Conservation (phyloP, 1,284 basidiomycete genomes). For the Omphalotus olearius region DNA sequence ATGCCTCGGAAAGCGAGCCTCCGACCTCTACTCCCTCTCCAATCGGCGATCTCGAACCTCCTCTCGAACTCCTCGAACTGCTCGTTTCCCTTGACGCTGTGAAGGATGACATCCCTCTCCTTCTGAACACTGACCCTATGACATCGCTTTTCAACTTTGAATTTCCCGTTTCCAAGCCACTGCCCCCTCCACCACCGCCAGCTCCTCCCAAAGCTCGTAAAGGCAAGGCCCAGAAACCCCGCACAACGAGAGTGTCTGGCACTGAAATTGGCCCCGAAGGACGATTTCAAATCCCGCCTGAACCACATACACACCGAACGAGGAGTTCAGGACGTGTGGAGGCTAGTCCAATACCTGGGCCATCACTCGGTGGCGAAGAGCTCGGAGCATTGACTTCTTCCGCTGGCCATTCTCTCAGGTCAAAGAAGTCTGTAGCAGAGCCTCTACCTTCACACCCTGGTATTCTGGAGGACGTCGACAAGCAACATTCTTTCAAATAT, state of each 20-base stretch:
- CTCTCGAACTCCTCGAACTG: conserved; percentile 49
- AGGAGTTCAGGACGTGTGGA: not conserved
- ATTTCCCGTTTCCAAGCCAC: conserved; percentile 49
- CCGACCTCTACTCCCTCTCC: conserved; percentile 8
- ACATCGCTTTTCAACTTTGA: conserved; percentile 66
- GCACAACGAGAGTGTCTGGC: not conserved
- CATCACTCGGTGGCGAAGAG: no score
- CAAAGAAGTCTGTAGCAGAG: conserved; percentile 23
- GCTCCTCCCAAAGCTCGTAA: conserved; percentile 28
- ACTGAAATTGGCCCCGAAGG: not conserved
- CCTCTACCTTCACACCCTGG: conserved; percentile 30
- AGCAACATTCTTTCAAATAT: conserved; percentile 71
- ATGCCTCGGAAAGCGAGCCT: not conserved
- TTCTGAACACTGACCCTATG: conserved; percentile 58
- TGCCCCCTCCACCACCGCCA: conserved; percentile 31
- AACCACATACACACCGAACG: conserved; percentile 6
- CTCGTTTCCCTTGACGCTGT: conserved; percentile 50
- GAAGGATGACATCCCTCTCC: conserved; percentile 44
- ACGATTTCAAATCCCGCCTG: not conserved
- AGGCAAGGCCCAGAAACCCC: conserved; percentile 8
- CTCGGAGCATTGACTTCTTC: no score
- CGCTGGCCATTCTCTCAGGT: no score
- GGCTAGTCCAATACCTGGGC: not conserved
- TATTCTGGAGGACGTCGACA: conserved; percentile 66
- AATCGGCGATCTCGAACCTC: conserved; percentile 70